Conservation (phyloP, 2,329 filamentous ascomycete genomes). For the Sporothrix phasma region DNA sequence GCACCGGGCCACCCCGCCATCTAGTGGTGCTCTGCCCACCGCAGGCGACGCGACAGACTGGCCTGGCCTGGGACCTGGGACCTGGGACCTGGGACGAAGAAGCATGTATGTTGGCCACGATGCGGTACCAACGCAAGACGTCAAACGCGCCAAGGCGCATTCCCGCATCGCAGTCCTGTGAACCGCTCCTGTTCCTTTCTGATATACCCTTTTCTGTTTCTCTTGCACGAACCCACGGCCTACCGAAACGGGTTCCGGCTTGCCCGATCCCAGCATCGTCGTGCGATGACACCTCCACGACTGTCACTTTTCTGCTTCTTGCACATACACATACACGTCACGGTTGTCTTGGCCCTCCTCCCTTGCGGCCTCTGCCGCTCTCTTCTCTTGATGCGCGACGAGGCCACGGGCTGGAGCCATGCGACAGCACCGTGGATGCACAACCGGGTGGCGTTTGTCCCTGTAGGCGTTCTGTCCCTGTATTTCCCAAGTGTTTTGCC, state of each 20-base stretch:
- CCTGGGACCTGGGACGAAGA: too few relatives aligned
- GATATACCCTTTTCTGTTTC: neutral
- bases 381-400: too few relatives aligned
- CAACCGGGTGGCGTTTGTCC: too few relatives aligned
- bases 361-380: too few relatives aligned
- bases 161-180: too few relatives aligned
- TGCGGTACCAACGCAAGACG: neutral
- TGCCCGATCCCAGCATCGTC: neutral
- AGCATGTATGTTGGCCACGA: neutral
- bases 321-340: neutral
- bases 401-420: too few relatives aligned
- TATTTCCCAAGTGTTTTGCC: neutral
- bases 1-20: constrained; percentile 22
- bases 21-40: too few relatives aligned
- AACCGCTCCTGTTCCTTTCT: too few relatives aligned
- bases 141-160: neutral
- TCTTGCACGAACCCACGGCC: neutral
- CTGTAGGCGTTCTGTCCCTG: neutral
- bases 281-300: neutral
- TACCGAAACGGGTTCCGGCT: neutral
- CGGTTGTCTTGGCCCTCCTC: neutral
- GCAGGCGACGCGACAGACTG: too few relatives aligned
- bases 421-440: too few relatives aligned
- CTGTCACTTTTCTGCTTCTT: neutral
- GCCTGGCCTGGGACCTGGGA: too few relatives aligned